Conservation (phyloP, 495 filamentous ascomycete species). For the Penicillium cataractarum region DNA sequence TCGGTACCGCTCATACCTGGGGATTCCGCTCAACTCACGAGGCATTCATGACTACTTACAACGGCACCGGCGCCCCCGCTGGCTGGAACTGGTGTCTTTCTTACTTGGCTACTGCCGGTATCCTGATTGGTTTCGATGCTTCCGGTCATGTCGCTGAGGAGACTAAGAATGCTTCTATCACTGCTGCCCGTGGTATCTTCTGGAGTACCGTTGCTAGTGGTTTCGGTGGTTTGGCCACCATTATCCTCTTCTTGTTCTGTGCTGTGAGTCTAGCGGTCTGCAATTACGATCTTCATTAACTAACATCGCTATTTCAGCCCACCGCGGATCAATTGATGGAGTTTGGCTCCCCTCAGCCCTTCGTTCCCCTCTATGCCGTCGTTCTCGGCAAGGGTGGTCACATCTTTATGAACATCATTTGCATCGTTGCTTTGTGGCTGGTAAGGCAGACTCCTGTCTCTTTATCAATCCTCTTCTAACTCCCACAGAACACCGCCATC, state of each 20-base stretch:
- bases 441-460: conserved; percentile 25
- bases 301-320: conserved; percentile 32
- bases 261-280: conserved; percentile 35
- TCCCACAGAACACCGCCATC: conserved; percentile 53
- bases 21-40: conserved; percentile 57
- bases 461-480: conserved; percentile 12
- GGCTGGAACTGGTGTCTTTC: conserved; percentile 65
- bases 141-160: conserved; percentile 60
- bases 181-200: conserved; percentile 59
- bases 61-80: conserved; percentile 56
- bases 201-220: conserved; percentile 57
- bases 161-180: conserved; percentile 58
- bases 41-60: conserved; percentile 61
- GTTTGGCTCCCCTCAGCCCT: conserved; percentile 56
- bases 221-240: conserved; percentile 51
- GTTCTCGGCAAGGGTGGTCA: conserved; percentile 57
- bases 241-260: conserved; percentile 62
- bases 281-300: not conserved
- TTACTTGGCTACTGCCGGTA: conserved; percentile 60
- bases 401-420: conserved; percentile 58
- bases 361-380: conserved; percentile 56
- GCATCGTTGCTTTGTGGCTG: conserved; percentile 53
- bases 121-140: conserved; percentile 61
- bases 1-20: conserved; percentile 55
- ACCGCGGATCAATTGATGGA: conserved; percentile 41